Conservation (phyloP, 306 rosid species). For the Trichosanthes cucumerina region DNA sequence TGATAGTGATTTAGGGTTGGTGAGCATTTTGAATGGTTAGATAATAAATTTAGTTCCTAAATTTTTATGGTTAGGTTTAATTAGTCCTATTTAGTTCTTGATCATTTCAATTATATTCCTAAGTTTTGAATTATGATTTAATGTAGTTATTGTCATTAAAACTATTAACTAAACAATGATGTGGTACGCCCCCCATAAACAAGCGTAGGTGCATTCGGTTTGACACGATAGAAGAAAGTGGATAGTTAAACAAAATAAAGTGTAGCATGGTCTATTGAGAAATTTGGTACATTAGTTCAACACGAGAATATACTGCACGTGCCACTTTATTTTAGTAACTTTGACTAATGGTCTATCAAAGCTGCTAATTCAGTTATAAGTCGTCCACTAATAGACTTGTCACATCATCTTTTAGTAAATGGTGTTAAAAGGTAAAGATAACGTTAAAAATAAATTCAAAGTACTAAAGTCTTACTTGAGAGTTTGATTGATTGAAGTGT, state of each 20-base stretch:
- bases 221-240: background rate
- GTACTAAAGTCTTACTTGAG: constrained; percentile 31
- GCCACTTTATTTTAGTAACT: too few species aligned
- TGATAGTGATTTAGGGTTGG: background rate
- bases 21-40: too few species aligned
- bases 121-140: background rate
- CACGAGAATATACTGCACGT: too few species aligned
- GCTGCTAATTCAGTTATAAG: background rate
- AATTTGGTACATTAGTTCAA: too few species aligned
- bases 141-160: background rate
- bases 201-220: too few species aligned
- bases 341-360: too few species aligned
- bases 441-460: background rate
- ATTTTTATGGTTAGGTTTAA: too few species aligned
- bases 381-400: background rate
- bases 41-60: too few species aligned
- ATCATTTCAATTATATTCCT: too few species aligned
- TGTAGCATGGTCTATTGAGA: too few species aligned
- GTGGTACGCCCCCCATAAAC: background rate
- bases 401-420: background rate
- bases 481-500: constrained; percentile 33
- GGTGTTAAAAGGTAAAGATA: background rate
- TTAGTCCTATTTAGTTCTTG: too few species aligned
- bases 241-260: background rate
- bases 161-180: background rate